Evolutionary conservation across 768 basidiomycete species (phyloP).

Genomic region (Sarcodon sp.): DNA sequence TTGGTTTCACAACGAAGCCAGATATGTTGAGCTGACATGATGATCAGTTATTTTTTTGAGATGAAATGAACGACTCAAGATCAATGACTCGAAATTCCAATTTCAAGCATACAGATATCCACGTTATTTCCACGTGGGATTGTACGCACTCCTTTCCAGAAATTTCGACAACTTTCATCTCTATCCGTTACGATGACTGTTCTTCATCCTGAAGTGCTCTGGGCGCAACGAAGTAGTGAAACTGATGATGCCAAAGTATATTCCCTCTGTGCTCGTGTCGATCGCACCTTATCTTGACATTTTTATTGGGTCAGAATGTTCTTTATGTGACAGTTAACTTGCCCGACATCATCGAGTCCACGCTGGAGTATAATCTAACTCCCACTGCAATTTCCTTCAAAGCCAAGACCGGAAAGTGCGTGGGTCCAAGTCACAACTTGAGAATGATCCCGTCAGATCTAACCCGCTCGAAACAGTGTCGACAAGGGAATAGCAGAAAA

Average conservation of each 20-base stretch:
- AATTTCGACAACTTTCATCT: no score
- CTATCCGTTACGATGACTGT: constrained; percentile 18
- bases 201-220: constrained; percentile 77
- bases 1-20: constrained; percentile 99
- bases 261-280: not conserved
- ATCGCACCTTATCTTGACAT: not conserved
- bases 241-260: constrained; percentile 52
- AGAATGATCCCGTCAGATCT: not conserved
- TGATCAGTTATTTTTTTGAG: not conserved
- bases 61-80: not conserved
- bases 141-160: not conserved
- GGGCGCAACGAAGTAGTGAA: constrained; percentile 85
- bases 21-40: constrained; percentile 40
- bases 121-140: not conserved
- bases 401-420: constrained; percentile 53
- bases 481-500: constrained; percentile 33
- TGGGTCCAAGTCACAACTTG: constrained; percentile 4
- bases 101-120: not conserved
- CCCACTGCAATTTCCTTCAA: constrained; percentile 48
- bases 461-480: constrained; percentile 13
- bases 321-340: constrained; percentile 79
- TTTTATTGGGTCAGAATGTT: constrained; percentile 49
- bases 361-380: constrained; percentile 50
- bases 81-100: constrained; percentile 11
- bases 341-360: constrained; percentile 48